Base-by-base conservation (phyloP, 2,329 filamentous ascomycete genomes). In the Cryphonectria carpinicola region DNA sequence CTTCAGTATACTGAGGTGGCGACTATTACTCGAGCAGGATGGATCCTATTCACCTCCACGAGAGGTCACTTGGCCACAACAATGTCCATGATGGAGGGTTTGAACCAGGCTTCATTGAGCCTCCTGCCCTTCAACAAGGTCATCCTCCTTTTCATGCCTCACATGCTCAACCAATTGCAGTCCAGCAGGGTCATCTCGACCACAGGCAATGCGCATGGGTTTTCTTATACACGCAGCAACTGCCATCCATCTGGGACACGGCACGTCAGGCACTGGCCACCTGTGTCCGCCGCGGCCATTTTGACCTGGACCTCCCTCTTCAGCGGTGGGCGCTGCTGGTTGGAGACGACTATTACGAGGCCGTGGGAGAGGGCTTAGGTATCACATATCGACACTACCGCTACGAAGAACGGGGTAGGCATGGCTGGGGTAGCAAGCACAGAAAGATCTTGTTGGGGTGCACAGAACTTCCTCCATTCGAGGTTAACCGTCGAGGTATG, bases 361-460 rank as follows among this genome's bases (percentile, higher is more conserved):
- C 83, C 74, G 83, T 95, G 74, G 90, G 94, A 58, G 93, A 98
- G 77, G 80, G 84, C 72, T 91, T 98, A 79, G 94, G 95, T 84
- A 97, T 56, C 25, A 56, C n/a, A 4, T 56, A 56, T 56, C 25
- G 25, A 32, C 11, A 56, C 52, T 56, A 56, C 52, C 25, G 52
- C 13, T 32, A 17, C 5, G 25, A 28, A 11, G 13, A 32, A 28
- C 52, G 52, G 3, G 5, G 2, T 25, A 56, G 52, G 13, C 14
- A 56, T 17, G 52, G 52, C 52, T 56, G 52, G 25, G 11, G 17
- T 56, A 11, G 25, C 13, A 25, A 28, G 14, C 52, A 56, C 52
- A 56, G 13, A 28, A 56, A 56, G 14, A 5, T 56, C 13, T 32
- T 56, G 52, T 28, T 56, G 52, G 25, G 52, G 25, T 56, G 25